Base-by-base conservation (phyloP, 1,284 basidiomycete species). In the Cutaneotrichosporon spelunceum region DNA sequence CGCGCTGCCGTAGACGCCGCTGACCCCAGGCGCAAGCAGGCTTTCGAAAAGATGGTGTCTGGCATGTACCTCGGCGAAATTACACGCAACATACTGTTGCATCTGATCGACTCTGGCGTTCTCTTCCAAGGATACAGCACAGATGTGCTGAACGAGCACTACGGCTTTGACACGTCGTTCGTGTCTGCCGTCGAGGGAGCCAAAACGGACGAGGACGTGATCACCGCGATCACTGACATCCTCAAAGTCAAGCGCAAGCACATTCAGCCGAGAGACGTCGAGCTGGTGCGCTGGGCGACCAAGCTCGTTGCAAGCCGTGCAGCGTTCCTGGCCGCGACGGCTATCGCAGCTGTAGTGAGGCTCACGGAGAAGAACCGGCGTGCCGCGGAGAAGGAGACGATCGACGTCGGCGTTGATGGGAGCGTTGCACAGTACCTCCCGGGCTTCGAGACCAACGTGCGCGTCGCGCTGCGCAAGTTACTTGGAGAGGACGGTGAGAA, bases 1-100 rank as follows among this genome's bases (percentile, higher is more conserved):
- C 16, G 3, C n/a, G n/a, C 29, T 16, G 34, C 11, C 13, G 8
- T 44, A 7, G 23, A 5, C 9, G 6, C 14, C 16, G 19, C 56
- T 61, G 49, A 58, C 56, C 55, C 42, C 36, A 81, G 80, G 10
- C 84, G 87, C 57, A 91, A 88, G 75, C 95, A 99, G 78, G 89
- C 90, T 2, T 99, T 94, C 73, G 96, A 99, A 79, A 99, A 99
- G 82, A 93, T 97, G 82, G 91, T 99, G 68, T 96, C 93, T 3
- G 96, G 96, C 63, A 98, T 99, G 94, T 98, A 99, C 79, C 86
- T 98, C 44, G 95, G 95, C 62, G 95, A 99, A 80, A 86, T 98
- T 67, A 85, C 88, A 23, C 88, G 95, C 54, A 90, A 90, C 72
- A 82, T 96, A 65, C 82, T 98, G 53, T 82, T 95, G 30, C 85